Conservation (phyloP, 2,329 filamentous ascomycete species). For the Cordyceps cicadae region DNA sequence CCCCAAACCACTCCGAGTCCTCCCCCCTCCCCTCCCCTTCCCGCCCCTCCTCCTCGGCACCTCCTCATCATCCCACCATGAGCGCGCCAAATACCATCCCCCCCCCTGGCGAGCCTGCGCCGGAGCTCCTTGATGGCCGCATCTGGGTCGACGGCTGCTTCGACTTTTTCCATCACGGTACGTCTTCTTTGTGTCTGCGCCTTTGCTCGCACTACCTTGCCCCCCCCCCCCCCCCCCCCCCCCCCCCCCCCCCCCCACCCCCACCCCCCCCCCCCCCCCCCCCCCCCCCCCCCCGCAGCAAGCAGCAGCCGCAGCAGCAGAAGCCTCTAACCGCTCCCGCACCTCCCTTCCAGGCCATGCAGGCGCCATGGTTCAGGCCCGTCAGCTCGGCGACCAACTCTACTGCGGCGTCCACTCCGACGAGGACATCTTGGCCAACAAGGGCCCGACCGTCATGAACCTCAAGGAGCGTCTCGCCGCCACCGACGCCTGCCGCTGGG, state of each 20-base stretch:
- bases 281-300: too few species aligned
- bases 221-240: too few species aligned
- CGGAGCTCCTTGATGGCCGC: constrained; percentile 56
- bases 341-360: constrained; percentile 61
- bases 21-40: too few species aligned
- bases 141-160: constrained; percentile 99
- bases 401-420: constrained; percentile 93
- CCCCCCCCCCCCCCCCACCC: too few species aligned
- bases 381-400: constrained; percentile 80
- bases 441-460: constrained; percentile 96
- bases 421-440: constrained; percentile 91
- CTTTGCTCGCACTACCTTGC: too few species aligned
- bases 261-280: too few species aligned
- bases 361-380: constrained; percentile 91
- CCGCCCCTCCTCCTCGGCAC: not conserved
- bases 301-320: not conserved
- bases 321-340: not conserved
- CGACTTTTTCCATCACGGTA: constrained; percentile 97
- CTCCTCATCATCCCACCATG: constrained; percentile 2
- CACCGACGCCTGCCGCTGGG: constrained; percentile 92
- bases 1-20: too few species aligned
- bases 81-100: constrained; percentile 10
- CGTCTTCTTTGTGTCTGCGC: constrained; percentile 17
- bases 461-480: constrained; percentile 82
- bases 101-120: constrained; percentile 37